Conservation (phyloP, 805 yeast species). For the Candida michaelii region DNA sequence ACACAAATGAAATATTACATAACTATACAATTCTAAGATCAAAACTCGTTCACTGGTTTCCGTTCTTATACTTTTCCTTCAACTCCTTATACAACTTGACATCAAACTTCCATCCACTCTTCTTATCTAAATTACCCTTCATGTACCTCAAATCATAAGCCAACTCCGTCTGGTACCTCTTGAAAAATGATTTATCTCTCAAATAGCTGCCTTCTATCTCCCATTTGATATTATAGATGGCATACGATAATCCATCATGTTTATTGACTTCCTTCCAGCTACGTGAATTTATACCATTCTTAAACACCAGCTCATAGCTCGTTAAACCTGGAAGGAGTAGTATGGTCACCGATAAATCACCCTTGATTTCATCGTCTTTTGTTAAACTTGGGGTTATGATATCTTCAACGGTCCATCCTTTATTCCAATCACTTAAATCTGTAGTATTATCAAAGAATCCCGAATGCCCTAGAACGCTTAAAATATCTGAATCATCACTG, state of each 20-base stretch:
- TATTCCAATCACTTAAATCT: conserved; percentile 34
- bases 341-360: conserved; percentile 58
- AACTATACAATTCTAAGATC: too few species aligned
- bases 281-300: conserved; percentile 73
- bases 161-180: conserved; percentile 27
- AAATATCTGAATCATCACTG: conserved; percentile 89
- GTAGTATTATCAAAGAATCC: conserved; percentile 54
- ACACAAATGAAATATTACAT: too few species aligned
- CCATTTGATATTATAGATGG: conserved; percentile 58
- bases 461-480: conserved; percentile 70
- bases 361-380: conserved; percentile 25
- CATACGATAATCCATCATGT: conserved; percentile 81
- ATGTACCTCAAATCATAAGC: conserved; percentile 21
- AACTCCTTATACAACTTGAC: conserved; percentile 25
- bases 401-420: conserved; percentile 26
- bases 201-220: conserved; percentile 30
- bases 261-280: conserved; percentile 54
- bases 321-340: conserved; percentile 67
- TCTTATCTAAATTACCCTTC: conserved; percentile 21
- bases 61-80: conserved; percentile 19
- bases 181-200: conserved; percentile 28
- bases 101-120: conserved; percentile 35
- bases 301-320: conserved; percentile 62
- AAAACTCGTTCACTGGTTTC: too few species aligned
- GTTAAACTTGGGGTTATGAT: conserved; percentile 23